Conservation (phyloP, 106 monocot genomes). For the Hemerocallis citrina region DNA sequence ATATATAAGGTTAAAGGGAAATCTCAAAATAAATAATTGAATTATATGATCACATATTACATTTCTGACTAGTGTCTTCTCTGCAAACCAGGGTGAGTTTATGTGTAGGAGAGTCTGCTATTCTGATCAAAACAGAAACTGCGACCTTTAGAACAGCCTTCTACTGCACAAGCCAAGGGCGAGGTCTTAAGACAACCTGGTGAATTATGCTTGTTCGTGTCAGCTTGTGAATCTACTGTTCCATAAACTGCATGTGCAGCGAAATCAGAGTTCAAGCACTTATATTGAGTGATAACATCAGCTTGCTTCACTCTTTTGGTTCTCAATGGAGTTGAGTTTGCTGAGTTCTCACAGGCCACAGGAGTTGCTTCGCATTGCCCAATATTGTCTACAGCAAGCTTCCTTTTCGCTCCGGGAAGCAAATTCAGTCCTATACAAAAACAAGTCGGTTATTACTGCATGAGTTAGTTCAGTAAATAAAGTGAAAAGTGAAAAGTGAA, state of each 20-base stretch:
- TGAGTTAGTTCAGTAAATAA: too few relatives aligned
- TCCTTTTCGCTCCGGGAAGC: conserved; percentile 60
- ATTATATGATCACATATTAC: too few relatives aligned
- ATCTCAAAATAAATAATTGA: too few relatives aligned
- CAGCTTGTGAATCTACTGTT: conserved; percentile 5
- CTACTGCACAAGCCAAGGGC: conserved; percentile 13
- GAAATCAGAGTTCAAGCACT: neutral
- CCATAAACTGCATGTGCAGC: neutral
- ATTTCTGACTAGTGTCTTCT: too few relatives aligned
- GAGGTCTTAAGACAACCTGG: conserved; percentile 20
- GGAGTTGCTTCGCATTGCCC: neutral
- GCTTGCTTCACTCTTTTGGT: conserved; percentile 20
- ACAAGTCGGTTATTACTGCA: too few relatives aligned
- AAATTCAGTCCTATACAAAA: conserved; percentile 40
- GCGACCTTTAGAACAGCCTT: conserved; percentile 24
- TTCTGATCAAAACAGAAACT: conserved; percentile 26
- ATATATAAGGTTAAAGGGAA: too few relatives aligned
- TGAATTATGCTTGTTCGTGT: conserved; percentile 14
- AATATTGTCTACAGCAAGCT: conserved; percentile 9
- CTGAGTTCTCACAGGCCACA: neutral
- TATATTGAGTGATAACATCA: neutral
- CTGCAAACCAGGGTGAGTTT: neutral
- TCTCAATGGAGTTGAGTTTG: neutral
- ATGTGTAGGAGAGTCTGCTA: neutral
- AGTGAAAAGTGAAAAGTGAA: too few relatives aligned